These are phyloP conservation scores for Micractinium conductrix DNA, from an alignment of 139 green algal genomes.

Conservation along the genomic window DNA sequence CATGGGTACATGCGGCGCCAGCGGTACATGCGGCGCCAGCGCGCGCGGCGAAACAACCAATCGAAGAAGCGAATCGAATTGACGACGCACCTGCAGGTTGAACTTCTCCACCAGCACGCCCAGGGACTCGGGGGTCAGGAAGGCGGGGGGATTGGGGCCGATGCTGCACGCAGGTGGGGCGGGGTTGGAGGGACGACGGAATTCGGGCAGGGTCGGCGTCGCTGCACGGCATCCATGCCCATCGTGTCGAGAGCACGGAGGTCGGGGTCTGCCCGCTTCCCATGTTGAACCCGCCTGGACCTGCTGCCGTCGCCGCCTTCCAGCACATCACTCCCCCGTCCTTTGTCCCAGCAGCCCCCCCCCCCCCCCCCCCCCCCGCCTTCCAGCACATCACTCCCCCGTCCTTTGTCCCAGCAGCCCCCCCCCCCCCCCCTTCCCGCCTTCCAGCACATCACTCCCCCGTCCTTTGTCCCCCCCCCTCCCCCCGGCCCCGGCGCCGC, in stretches of 20 bases:
- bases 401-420: not conserved
- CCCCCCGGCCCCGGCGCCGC: too few species aligned
- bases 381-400: not conserved
- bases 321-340: too few species aligned
- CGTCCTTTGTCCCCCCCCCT: too few species aligned
- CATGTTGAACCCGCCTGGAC: too few species aligned
- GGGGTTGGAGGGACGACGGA: not conserved
- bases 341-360: not conserved
- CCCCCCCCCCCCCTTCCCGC: not conserved
- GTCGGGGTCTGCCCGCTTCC: too few species aligned
- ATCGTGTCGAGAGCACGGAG: too few species aligned
- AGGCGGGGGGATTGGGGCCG: conserved; percentile 73
- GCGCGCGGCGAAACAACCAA: too few species aligned
- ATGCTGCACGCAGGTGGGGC: conserved; percentile 38
- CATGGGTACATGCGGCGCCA: too few species aligned
- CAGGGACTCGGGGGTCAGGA: conserved; percentile 76
- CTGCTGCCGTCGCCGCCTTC: too few species aligned
- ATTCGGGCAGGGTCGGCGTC: not conserved
- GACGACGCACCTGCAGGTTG: conserved; percentile 46
- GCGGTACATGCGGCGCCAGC: too few species aligned
- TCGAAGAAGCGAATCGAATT: not conserved
- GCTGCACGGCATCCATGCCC: too few species aligned
- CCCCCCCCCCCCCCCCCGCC: not conserved
- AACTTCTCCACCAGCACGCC: conserved; percentile 70
- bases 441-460: not conserved